phyloP scores from a whole-genome alignment of 805 yeast genomes.

The Komagataella ulmi region DNA sequence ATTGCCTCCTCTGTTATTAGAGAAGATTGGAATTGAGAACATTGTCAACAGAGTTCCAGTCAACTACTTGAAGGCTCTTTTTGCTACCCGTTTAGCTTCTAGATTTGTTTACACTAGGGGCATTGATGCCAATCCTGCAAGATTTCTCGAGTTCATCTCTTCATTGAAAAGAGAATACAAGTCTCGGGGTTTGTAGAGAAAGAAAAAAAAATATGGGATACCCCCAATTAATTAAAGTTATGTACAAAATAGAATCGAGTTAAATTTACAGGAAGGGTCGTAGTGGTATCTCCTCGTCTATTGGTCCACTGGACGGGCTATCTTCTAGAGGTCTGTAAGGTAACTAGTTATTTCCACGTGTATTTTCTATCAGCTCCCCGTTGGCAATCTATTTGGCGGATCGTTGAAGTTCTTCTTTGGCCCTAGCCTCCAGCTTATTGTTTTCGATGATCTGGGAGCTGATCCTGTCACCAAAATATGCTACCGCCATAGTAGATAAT shows the following conservation, averaged over 20 bases:
- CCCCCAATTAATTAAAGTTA: neutral
- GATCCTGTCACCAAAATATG: slow-evolving; percentile 16
- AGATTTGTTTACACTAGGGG: slow-evolving; percentile 78
- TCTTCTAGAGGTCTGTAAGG: too few species aligned
- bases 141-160: slow-evolving; percentile 57
- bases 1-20: slow-evolving; percentile 60
- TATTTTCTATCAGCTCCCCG: neutral
- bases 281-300: neutral
- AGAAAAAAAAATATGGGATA: slow-evolving; percentile 2
- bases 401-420: slow-evolving; percentile 7
- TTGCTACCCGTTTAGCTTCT: slow-evolving; percentile 78
- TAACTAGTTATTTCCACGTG: too few species aligned
- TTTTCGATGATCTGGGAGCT: slow-evolving; percentile 14
- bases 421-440: slow-evolving; percentile 18
- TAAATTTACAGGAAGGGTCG: neutral
- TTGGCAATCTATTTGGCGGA: neutral
- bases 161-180: slow-evolving; percentile 31
- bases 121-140: slow-evolving; percentile 67
- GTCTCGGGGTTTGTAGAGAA: neutral
- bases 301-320: too few species aligned
- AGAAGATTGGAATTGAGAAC: slow-evolving; percentile 50
- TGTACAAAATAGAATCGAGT: neutral
- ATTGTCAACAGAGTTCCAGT: slow-evolving; percentile 74
- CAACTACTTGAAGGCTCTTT: slow-evolving; percentile 76
- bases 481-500: slow-evolving; percentile 16